Base-by-base conservation (phyloP, 106 monocot genomes). In the Dendrobium chrysotoxum region DNA sequence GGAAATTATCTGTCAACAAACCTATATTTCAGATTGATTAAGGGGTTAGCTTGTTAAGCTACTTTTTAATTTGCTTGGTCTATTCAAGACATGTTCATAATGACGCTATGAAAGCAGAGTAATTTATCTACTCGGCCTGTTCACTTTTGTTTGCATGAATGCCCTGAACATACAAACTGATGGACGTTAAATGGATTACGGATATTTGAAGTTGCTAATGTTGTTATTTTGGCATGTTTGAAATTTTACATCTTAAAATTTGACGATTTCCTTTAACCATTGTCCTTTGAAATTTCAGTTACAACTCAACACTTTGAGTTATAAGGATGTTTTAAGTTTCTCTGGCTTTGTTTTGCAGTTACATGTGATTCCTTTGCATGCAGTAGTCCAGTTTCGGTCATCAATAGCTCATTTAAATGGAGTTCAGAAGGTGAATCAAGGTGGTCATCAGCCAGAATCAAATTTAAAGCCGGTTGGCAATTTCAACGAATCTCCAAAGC, bases 331-430 rank as follows among this genome's bases (percentile, higher is more conserved):
- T 50, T 47, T 12, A 76, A 75, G 31, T 75, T 75, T 75, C 20
- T 8, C 20, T 76, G 46, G 40, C 76, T 76, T 76, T 76, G 54
- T 86, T 46, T 87, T 93, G 81, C 93, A 96, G 96, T 77, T 96
- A 80, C 84, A 94, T 87, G 85, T 96, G 86, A 96, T 89, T 84
- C 92, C 93, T 79, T 79, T 96, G 77, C 78, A 90, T 88, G 88
- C 88, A 86, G 82, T 90, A 77, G 88, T 94, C 83, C 96, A 94
- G 78, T 80, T 96, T 86, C 84, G 93, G 40, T 88, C 96, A n/a
- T 87, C 85, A 83, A 86, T 85, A 78, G 13, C 31, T 28, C 79
- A 81, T 78, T 12, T 83, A 40, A 16, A 77, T 76, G 82, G 72
- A 26, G 28, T 70, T 42, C 75, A 84, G 44, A 86, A 80, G 80